A percentile compares a stretch with the other conserved stretches of the same genome.
phyloP scores from a whole-genome alignment of 306 rosid genomes.

The Abrus pulchellus region DNA sequence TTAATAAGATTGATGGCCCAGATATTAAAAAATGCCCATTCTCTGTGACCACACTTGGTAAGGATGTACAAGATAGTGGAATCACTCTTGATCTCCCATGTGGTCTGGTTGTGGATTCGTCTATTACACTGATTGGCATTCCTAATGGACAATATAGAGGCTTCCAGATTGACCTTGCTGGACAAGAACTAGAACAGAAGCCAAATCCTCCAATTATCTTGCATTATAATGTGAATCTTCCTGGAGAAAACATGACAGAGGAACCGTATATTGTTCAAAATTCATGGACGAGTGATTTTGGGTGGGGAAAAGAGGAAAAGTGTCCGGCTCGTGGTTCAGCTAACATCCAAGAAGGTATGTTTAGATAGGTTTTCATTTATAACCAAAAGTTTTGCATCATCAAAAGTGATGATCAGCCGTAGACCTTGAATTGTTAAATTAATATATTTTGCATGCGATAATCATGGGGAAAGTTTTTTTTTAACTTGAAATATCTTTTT shows the following conservation, averaged over 20 bases:
- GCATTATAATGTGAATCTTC: slow-evolving; percentile 78
- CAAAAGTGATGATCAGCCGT: slow-evolving; percentile 15
- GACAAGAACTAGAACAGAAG: slow-evolving; percentile 65
- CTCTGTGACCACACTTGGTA: slow-evolving; percentile 60
- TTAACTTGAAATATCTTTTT: not conserved
- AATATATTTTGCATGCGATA: slow-evolving; percentile 17
- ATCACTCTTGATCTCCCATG: slow-evolving; percentile 80
- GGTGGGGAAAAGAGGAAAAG: slow-evolving; percentile 87
- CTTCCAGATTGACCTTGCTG: slow-evolving; percentile 81
- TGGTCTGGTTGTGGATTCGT: slow-evolving; percentile 86
- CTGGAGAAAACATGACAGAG: slow-evolving; percentile 83
- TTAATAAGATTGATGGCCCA: slow-evolving; percentile 49
- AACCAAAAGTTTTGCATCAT: slow-evolving; percentile 10
- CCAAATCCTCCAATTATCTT: slow-evolving; percentile 71
- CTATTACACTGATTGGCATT: slow-evolving; percentile 81
- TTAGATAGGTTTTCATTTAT: slow-evolving; percentile 15
- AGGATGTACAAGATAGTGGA: slow-evolving; percentile 51
- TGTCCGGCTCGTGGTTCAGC: slow-evolving; percentile 77
- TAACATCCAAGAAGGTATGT: slow-evolving; percentile 66
- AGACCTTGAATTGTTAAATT: slow-evolving; percentile 39
- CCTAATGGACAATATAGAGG: slow-evolving; percentile 71
- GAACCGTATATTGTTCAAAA: slow-evolving; percentile 84
- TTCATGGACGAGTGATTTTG: slow-evolving; percentile 81
- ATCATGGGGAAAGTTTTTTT: slow-evolving; percentile 1
- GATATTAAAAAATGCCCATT: slow-evolving; percentile 69